Evolutionary conservation across 2,329 filamentous ascomycete species (phyloP).

Genomic region (Tolypocladium tropicale): DNA sequence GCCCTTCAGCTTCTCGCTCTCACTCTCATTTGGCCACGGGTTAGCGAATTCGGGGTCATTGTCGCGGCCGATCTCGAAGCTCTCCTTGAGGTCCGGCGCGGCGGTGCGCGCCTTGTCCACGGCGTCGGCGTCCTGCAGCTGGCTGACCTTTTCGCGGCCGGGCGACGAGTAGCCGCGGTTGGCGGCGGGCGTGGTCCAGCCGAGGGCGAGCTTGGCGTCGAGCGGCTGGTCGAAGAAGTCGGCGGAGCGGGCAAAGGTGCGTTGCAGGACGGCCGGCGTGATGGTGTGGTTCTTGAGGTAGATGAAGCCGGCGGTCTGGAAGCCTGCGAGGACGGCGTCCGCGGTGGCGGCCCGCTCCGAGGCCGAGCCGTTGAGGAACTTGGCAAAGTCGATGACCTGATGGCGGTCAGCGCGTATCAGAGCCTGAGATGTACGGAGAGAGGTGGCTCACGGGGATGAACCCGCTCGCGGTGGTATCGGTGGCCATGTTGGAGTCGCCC

Average conservation of each 20-base stretch:
- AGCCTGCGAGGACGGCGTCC: conserved; percentile 63
- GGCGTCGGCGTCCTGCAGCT: conserved; percentile 40
- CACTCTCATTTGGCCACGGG: conserved; percentile 52
- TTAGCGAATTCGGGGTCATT: conserved; percentile 55
- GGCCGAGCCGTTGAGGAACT: conserved; percentile 55
- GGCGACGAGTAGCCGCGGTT: conserved; percentile 65
- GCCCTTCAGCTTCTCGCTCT: conserved; percentile 29
- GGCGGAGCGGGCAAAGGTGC: conserved; percentile 58
- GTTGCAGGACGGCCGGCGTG: conserved; percentile 41
- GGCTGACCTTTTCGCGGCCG: conserved; percentile 61
- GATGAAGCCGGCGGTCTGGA: conserved; percentile 80
- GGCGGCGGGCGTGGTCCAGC: conserved; percentile 61
- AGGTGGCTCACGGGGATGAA: conserved; percentile 40
- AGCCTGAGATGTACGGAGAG: not conserved
- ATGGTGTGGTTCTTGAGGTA: conserved; percentile 78
- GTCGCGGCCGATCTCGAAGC: conserved; percentile 54
- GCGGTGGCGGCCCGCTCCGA: conserved; percentile 55
- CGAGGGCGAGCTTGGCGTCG: conserved; percentile 52
- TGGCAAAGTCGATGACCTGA: conserved; percentile 50
- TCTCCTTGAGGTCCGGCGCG: conserved; percentile 57
- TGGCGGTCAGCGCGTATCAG: not conserved
- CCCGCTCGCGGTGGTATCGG: conserved; percentile 36
- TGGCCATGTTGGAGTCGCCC: conserved; percentile 11
- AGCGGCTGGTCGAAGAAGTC: conserved; percentile 58
- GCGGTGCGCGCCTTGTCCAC: conserved; percentile 47